Base-by-base conservation (phyloP, 78 protist species). In the Chrysochromulina parva region DNA sequence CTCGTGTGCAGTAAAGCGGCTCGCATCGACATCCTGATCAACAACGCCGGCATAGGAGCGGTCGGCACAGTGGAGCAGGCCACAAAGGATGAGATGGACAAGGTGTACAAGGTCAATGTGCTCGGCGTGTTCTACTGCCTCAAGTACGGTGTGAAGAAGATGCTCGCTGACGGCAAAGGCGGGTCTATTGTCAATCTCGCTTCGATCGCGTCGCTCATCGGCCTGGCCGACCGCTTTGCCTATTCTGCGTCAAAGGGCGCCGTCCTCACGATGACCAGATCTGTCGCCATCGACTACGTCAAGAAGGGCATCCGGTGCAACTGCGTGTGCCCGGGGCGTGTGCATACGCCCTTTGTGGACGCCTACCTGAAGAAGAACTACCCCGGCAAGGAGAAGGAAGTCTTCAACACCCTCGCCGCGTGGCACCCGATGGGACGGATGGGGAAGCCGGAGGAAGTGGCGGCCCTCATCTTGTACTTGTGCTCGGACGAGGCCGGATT, bases 321-420 rank as follows among this genome's bases (percentile, higher is more conserved):
- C 86, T 13, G 52, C 16, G 88, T 82, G 48, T 53, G 62, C 62
- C 62, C 88, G 2, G 88, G 73, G 19, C 7, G 65, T 2, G 50
- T 82, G 48, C 65, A 82, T 60, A 82, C 88, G n/a, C 88, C 88
- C 88, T 82, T 82, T 7, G 88, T 82, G 14, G 88, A 82, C 47
- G 88, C 60, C n/a, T 82, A 16, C 66, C 11, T 82, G 48, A 53
- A 82, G 66, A 38, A 53, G 60, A 19, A 38, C 60, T 38, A 53
- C 47, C 65, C 60, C 11, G 88, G 88, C 48, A 53, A 53, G 17
- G 85, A 53, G 57, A 16, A 10, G 65, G 65, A 53, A 60, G n/a
- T 52, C 7, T 11, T 53, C 7, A 5, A 13, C 13, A 82, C 5
- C 38, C n/a, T 38, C 71, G 26, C 54, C 57, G 66, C 5, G 62